Evolutionary conservation across 257 asterid genomes (phyloP), one percentile per base, ranked within the genome.

Genomic region (Echium plantagineum): DNA sequence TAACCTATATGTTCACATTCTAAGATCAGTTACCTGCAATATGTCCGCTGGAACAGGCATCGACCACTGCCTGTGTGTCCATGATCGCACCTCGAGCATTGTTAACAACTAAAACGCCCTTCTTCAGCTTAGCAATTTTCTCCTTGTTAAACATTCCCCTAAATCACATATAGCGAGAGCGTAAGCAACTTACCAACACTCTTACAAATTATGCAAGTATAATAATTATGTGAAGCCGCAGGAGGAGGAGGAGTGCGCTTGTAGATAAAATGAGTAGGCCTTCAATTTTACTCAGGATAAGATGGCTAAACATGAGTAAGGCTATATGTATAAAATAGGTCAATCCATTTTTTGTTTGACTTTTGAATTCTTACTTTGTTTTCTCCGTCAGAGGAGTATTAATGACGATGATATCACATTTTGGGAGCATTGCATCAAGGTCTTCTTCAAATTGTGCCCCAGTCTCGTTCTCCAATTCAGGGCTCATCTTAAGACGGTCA

Each of bases 21-120:
- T 1, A 42, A 4, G 13, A 15, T 8, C 22, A 24, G 20, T 74
- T 55, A 93, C 99, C 99, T 77, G 85, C 99, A 69, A 93, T 89
- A 52, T 93, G 96, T 54, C 99, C 99, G 62, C 94, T 86, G 18
- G 83, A 69, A 65, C 99, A 93, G 54, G 95, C 99, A 76, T 93
- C 96, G 16, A 56, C 96, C 61, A 93, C 99, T 49, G 99, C 99
- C 72, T 93, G 97, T 15, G 97, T 84, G 74, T 93, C 97, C 99
- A 93, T 93, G 71, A 89, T 84, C 30, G 99, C 99, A 38, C 97
- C 97, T 78, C 99, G 77, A 55, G 99, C 99, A 57, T 93, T 93
- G 83, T 93, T 93, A 68, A 93, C 96, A 20, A 93, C 83, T 15
- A 89, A 65, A 65, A 89, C 97, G 12, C 99, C 99, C 84, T 84